Evolutionary conservation across 768 basidiomycete species (phyloP).

Genomic region (Sarcodon aspratus): DNA sequence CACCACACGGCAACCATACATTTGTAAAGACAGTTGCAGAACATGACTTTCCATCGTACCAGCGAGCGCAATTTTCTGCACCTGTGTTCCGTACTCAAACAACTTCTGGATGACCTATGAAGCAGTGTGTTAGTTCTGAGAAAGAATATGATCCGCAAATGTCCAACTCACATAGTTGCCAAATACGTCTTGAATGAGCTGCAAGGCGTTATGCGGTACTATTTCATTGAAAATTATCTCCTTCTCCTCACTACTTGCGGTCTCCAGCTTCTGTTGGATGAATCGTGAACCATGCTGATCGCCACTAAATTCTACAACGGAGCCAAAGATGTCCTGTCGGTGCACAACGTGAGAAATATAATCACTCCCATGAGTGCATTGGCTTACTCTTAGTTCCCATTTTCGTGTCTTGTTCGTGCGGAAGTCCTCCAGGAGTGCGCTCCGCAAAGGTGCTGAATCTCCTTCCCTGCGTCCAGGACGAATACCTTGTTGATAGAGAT

Average conservation of each 20-base stretch:
- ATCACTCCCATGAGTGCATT: too few relatives aligned
- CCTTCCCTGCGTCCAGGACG: slow-evolving; percentile 37
- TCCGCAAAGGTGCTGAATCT: slow-evolving; percentile 35
- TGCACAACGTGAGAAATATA: not conserved
- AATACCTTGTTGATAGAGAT: slow-evolving; percentile 25
- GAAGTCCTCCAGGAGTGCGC: slow-evolving; percentile 76
- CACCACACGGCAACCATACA: slow-evolving; percentile 95
- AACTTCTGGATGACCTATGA: slow-evolving; percentile 84
- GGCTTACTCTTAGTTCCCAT: slow-evolving; percentile 69
- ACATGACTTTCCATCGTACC: slow-evolving; percentile 70
- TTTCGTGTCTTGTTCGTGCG: slow-evolving; percentile 64
- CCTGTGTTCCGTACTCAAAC: slow-evolving; percentile 74
- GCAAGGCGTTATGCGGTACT: slow-evolving; percentile 59
- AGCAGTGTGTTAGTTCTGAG: not conserved
- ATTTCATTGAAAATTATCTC: slow-evolving; percentile 81
- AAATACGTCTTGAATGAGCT: slow-evolving; percentile 85
- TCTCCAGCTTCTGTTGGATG: slow-evolving; percentile 81
- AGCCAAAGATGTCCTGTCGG: slow-evolving; percentile 71
- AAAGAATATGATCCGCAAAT: not conserved
- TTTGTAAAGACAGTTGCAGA: slow-evolving; percentile 68
- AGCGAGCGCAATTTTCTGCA: slow-evolving; percentile 62
- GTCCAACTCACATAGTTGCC: slow-evolving; percentile 76
- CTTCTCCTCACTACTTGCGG: slow-evolving; percentile 68
- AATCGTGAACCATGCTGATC: slow-evolving; percentile 99
- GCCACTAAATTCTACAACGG: slow-evolving; percentile 82